phyloP scores from a whole-genome alignment of 306 rosid species.

The Sesbania bispinosa region DNA sequence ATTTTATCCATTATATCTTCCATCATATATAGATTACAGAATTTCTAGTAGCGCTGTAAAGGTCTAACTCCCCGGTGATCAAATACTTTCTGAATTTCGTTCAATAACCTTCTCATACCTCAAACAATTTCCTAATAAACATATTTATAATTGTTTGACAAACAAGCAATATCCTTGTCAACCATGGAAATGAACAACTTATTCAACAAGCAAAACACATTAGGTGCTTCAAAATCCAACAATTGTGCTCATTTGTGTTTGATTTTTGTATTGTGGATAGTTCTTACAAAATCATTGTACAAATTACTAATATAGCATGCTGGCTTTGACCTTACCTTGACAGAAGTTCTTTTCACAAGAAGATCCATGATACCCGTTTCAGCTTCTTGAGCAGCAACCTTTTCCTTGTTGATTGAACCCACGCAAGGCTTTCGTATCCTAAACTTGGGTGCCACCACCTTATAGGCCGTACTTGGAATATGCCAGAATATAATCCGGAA shows the following conservation, averaged over 20 bases:
- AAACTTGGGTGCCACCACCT: slow-evolving; percentile 54
- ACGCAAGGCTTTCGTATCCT: slow-evolving; percentile 64
- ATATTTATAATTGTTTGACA: too few species aligned
- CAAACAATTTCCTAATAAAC: too few species aligned
- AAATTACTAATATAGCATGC: slow-evolving; percentile 3
- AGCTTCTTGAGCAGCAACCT: slow-evolving; percentile 71
- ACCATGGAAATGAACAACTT: not conserved
- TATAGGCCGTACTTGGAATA: slow-evolving; percentile 70
- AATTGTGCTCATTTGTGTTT: not conserved
- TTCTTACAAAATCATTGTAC: not conserved
- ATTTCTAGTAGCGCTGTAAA: too few species aligned
- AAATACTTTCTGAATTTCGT: too few species aligned
- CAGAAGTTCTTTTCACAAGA: slow-evolving; percentile 59
- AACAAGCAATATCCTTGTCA: not conserved
- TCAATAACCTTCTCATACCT: too few species aligned
- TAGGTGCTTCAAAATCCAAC: not conserved
- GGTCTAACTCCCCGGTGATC: too few species aligned
- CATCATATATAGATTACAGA: too few species aligned
- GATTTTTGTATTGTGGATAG: not conserved
- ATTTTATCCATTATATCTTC: too few species aligned
- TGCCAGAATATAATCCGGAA: slow-evolving; percentile 88
- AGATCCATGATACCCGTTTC: slow-evolving; percentile 75
- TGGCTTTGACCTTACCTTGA: slow-evolving; percentile 53
- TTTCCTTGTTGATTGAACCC: slow-evolving; percentile 76
- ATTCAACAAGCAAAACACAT: too few species aligned